phyloP scores from a whole-genome alignment of 2,329 filamentous ascomycete genomes.

The Phialemoniopsis sp. region DNA sequence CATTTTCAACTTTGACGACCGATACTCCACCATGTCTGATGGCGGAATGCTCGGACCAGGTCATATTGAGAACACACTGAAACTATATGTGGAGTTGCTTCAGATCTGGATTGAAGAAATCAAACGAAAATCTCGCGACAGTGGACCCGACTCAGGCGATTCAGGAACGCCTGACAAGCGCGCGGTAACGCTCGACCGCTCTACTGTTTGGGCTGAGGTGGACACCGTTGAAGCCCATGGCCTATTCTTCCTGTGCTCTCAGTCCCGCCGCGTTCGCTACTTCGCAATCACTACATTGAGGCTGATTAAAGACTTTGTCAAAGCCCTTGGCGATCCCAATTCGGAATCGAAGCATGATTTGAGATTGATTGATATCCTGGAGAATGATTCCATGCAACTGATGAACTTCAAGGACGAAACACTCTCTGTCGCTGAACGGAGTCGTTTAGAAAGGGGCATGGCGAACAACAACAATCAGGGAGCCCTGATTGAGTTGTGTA shows the following conservation, averaged over 20 bases:
- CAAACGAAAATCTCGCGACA: conserved; percentile 76
- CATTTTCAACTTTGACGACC: conserved; percentile 97
- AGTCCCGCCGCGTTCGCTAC: conserved; percentile 81
- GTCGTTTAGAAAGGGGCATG: conserved; percentile 84
- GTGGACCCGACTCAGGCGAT: conserved; percentile 60
- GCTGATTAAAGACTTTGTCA: conserved; percentile 90
- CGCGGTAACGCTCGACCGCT: conserved; percentile 76
- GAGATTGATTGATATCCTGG: conserved; percentile 86
- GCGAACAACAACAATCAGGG: conserved; percentile 79
- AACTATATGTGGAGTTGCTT: conserved; percentile 87
- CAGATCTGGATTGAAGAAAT: conserved; percentile 99
- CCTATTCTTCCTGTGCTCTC: conserved; percentile 94
- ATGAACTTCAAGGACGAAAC: conserved; percentile 92
- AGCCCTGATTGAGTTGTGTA: conserved; percentile 88
- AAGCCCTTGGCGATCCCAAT: conserved; percentile 61
- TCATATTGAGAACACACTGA: conserved; percentile 91
- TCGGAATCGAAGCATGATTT: conserved; percentile 10
- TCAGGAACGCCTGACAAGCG: conserved; percentile 62
- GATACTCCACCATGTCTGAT: conserved; percentile 96
- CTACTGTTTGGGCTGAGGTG: conserved; percentile 85
- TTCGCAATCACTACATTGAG: conserved; percentile 91
- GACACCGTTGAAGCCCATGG: conserved; percentile 97
- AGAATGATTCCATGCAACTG: conserved; percentile 82
- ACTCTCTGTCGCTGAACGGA: conserved; percentile 86
- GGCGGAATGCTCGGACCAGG: conserved; percentile 91